phyloP scores from a whole-genome alignment of 2,329 filamentous ascomycete genomes.

The Aspergillus texensis region DNA sequence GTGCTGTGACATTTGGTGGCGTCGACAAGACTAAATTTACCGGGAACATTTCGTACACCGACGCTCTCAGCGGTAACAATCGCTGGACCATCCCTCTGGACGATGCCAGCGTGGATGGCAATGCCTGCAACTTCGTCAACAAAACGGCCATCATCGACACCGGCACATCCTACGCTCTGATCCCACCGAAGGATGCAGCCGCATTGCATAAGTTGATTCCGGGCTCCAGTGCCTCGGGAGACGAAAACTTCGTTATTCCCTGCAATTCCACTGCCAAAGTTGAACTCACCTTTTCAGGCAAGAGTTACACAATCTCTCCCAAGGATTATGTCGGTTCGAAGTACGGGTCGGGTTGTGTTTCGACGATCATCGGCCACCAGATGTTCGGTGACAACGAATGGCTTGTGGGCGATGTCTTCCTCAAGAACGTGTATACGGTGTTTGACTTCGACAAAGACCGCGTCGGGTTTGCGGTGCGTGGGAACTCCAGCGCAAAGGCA shows the following conservation, averaged over 20 bases:
- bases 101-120: slow-evolving; percentile 65
- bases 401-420: slow-evolving; percentile 82
- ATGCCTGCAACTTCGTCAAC: slow-evolving; percentile 54
- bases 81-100: slow-evolving; percentile 76
- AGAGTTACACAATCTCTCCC: slow-evolving; percentile 66
- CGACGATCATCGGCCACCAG: slow-evolving; percentile 74
- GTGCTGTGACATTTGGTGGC: slow-evolving; percentile 76
- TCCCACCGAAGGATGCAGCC: slow-evolving; percentile 67
- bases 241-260: slow-evolving; percentile 69
- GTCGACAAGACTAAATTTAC: slow-evolving; percentile 67
- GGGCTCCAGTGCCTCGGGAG: slow-evolving; percentile 58
- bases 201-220: slow-evolving; percentile 70
- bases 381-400: slow-evolving; percentile 66
- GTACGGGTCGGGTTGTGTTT: slow-evolving; percentile 52
- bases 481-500: slow-evolving; percentile 8
- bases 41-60: slow-evolving; percentile 69
- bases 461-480: slow-evolving; percentile 39
- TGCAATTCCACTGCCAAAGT: slow-evolving; percentile 67
- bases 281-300: slow-evolving; percentile 68
- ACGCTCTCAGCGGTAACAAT: slow-evolving; percentile 53
- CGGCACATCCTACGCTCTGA: slow-evolving; percentile 78
- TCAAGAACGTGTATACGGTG: slow-evolving; percentile 87
- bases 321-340: slow-evolving; percentile 68
- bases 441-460: slow-evolving; percentile 70
- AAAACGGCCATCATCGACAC: slow-evolving; percentile 77